Percentiles rank a stretch among this genome's conserved stretches.
Evolutionary conservation across 176 grass and related monocot genomes (phyloP).

Genomic region (Carex kokanica): DNA sequence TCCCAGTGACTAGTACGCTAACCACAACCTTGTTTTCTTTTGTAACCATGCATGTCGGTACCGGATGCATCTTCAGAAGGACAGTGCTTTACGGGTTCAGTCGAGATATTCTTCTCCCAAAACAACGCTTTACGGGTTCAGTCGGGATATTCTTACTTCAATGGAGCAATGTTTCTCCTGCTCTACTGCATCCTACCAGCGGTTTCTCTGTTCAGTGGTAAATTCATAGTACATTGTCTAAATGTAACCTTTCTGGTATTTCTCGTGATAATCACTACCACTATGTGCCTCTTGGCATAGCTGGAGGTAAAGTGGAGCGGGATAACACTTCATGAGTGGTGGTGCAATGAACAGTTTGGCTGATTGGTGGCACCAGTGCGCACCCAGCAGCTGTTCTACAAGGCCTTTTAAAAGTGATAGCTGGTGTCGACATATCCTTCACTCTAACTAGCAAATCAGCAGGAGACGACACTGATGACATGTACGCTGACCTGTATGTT

Average conservation of each 20-base stretch:
- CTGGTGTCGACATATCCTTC: conserved; percentile 91
- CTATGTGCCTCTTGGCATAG: conserved; percentile 71
- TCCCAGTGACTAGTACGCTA: conserved; percentile 85
- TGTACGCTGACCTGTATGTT: conserved; percentile 71
- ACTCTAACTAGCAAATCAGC: conserved; percentile 69
- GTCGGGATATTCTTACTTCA: conserved; percentile 92
- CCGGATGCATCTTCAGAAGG: conserved; percentile 83
- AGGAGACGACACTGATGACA: conserved; percentile 42
- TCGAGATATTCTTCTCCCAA: conserved; percentile 98
- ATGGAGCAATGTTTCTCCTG: conserved; percentile 74
- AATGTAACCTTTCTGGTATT: conserved; percentile 63
- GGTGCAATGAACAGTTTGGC: conserved; percentile 98
- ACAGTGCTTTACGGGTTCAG: conserved; percentile 82
- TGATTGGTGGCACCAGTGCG: conserved; percentile 91
- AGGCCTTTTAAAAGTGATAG: conserved; percentile 85
- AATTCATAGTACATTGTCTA: conserved; percentile 82
- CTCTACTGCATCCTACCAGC: conserved; percentile 89
- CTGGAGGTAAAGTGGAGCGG: conserved; percentile 95
- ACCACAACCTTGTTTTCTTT: conserved; percentile 96
- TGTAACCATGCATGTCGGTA: conserved; percentile 86
- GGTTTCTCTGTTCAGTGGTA: too few relatives aligned
- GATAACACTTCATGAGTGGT: conserved; percentile 93
- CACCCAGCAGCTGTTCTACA: conserved; percentile 77
- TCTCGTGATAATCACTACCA: conserved; percentile 66
- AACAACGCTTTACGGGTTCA: conserved; percentile 84